Percentiles rank a stretch among this genome's conserved stretches.
These are phyloP conservation scores for Sarocladium kiliense DNA, from an alignment of 2,329 filamentous ascomycete species.

Conservation along the genomic window DNA sequence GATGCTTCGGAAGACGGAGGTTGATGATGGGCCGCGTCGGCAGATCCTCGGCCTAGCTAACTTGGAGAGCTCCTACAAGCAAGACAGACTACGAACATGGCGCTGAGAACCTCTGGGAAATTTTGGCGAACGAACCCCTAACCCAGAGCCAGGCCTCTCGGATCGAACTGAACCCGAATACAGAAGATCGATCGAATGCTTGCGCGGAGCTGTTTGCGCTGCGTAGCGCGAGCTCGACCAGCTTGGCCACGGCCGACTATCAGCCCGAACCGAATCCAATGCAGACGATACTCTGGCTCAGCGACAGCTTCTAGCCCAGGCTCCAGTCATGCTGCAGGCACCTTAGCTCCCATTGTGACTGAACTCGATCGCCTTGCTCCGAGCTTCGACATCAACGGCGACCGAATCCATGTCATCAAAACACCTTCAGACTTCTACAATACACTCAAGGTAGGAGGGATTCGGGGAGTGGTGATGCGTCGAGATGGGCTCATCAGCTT, in stretches of 20 bases:
- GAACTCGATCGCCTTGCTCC: conserved; percentile 88
- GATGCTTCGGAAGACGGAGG: conserved; percentile 15
- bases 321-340: conserved; percentile 23
- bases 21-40: conserved; percentile 16
- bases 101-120: too few relatives aligned
- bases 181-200: conserved; percentile 23
- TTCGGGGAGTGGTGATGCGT: background rate
- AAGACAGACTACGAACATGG: too few relatives aligned
- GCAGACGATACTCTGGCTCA: conserved; percentile 28
- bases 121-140: too few relatives aligned
- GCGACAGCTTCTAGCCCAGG: conserved; percentile 22
- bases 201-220: conserved; percentile 28
- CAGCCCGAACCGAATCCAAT: conserved; percentile 25
- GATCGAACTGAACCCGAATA: too few relatives aligned
- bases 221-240: conserved; percentile 19
- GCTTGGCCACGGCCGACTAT: conserved; percentile 11
- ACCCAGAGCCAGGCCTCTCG: too few relatives aligned
- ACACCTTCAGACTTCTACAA: conserved; percentile 88
- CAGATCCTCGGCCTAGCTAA: conserved; percentile 22
- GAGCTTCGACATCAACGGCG: conserved; percentile 79
- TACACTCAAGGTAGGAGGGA: conserved; percentile 69
- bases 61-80: conserved; percentile 3
- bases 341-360: conserved; percentile 49
- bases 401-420: conserved; percentile 72
- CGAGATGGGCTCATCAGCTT: background rate